These are phyloP conservation scores for Sordariomycetes sp. DNA, from an alignment of 2,329 filamentous ascomycete species.

Conservation along the genomic window DNA sequence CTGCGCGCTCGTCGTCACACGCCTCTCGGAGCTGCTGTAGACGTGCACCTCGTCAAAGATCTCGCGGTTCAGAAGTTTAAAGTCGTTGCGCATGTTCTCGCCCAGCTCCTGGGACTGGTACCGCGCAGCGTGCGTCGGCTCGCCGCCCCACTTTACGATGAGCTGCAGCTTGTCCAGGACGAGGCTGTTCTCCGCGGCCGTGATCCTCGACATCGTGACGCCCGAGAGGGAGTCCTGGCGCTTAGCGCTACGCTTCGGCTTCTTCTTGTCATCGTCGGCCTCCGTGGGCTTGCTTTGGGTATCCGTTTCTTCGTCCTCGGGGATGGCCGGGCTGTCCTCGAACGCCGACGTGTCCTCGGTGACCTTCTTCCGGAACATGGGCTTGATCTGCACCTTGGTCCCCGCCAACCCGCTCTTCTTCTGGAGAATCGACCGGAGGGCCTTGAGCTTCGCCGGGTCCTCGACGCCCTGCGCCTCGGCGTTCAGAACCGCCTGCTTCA, in stretches of 20 bases:
- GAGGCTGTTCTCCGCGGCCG: slow-evolving; percentile 82
- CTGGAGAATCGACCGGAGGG: slow-evolving; percentile 72
- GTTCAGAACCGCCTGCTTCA: slow-evolving; percentile 73
- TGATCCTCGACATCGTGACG: slow-evolving; percentile 85
- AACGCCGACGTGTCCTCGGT: slow-evolving; percentile 38
- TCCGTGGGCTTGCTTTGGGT: slow-evolving; percentile 12
- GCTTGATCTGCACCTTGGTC: slow-evolving; percentile 98
- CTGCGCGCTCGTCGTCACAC: slow-evolving; percentile 90
- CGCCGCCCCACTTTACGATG: slow-evolving; percentile 98
- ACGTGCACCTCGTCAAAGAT: slow-evolving; percentile 86
- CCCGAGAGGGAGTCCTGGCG: slow-evolving; percentile 79
- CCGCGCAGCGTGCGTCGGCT: slow-evolving; percentile 91
- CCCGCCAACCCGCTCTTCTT: slow-evolving; percentile 92
- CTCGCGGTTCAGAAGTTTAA: slow-evolving; percentile 84
- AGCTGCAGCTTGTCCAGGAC: slow-evolving; percentile 92
- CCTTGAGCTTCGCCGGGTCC: slow-evolving; percentile 73
- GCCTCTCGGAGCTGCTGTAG: slow-evolving; percentile 88
- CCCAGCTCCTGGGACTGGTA: slow-evolving; percentile 95
- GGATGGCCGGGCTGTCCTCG: slow-evolving; percentile 13
- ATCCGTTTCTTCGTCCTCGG: slow-evolving; percentile 11
- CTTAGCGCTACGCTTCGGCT: slow-evolving; percentile 33
- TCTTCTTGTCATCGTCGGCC: background rate
- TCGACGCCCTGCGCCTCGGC: slow-evolving; percentile 71
- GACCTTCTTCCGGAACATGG: slow-evolving; percentile 90
- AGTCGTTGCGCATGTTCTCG: slow-evolving; percentile 88